Base-by-base conservation (phyloP, 169 alveolate genomes). In the Cryptosporidium xiaoi region DNA sequence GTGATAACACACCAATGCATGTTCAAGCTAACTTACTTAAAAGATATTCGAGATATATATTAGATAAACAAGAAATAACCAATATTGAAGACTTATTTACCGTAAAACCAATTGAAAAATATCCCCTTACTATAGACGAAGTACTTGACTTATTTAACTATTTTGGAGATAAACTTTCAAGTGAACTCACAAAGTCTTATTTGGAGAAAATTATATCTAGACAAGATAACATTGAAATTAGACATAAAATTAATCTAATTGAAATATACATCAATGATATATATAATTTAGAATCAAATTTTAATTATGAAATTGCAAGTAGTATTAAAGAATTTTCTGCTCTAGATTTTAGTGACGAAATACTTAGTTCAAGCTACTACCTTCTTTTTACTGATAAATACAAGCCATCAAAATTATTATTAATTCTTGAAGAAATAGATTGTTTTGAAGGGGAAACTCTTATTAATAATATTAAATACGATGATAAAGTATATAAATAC, bases 11-110 rank as follows among this genome's bases (percentile, higher is more conserved):
- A 34, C 71, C 87, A 5, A 27, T 77, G 24, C 87, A 77, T 24
- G 51, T 77, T 77, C 87, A 77, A 48, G 87, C 87, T 7, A 77
- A 77, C 24, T 58, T 77, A 36, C 34, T 77, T n/a, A 77, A 77
- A 40, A 51, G 87, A 3, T 77, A 77, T 29, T 77, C 87, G 3
- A 77, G 69, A 60, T 77, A 44, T 60, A 77, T 77, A 34, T 36
- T 77, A 16, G 87, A 77, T 16, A 69, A 69, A 31, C 44, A 18
- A 31, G 83, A 69, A 1, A 53, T 51, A 24, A 51, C 56, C 29
- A 51, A 64, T 51, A 62, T 77, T 44, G 87, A 60, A 13, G 24
- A 27, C n/a, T 48, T 77, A 24, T 77, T 77, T 46, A 77, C 87
- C 16, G 36, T 77, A 20, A 77, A 77, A 36, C 71, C 87, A 1